Evolutionary conservation across 345 rosid species (phyloP).

Genomic region (Eucalyptus rudis): DNA sequence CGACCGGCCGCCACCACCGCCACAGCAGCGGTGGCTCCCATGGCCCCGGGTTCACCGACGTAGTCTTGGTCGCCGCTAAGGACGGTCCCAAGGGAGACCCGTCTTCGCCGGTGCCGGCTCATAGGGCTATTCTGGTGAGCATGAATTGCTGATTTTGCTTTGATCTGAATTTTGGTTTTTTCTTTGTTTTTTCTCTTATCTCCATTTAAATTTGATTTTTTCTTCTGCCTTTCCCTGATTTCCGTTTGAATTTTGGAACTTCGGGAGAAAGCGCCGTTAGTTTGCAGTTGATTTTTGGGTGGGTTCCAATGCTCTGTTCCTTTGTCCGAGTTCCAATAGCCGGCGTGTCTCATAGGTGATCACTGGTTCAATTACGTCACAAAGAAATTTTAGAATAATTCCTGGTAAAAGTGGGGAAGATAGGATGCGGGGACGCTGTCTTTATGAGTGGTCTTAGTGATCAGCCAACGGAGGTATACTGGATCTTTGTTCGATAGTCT

Average conservation of each 20-base stretch:
- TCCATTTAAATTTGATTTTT: not conserved
- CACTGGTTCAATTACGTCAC: not conserved
- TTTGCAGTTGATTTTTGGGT: not conserved
- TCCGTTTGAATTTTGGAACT: not conserved
- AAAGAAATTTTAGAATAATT: too few species aligned
- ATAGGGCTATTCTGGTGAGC: conserved; percentile 60
- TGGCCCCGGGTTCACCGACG: conserved; percentile 28
- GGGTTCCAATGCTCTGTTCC: not conserved
- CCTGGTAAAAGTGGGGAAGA: not conserved
- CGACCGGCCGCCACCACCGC: conserved; percentile 9
- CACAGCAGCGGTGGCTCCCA: too few species aligned
- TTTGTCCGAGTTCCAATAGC: not conserved
- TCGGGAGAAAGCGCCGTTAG: too few species aligned
- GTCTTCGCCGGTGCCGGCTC: conserved; percentile 44
- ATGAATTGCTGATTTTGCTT: not conserved
- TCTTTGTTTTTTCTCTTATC: not conserved
- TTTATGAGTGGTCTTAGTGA: not conserved
- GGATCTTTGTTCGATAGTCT: not conserved
- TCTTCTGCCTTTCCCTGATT: too few species aligned
- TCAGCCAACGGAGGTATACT: not conserved
- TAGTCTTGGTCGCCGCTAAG: not conserved
- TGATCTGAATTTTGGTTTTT: not conserved
- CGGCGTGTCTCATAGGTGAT: not conserved
- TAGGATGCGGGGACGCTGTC: not conserved
- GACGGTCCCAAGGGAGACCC: conserved; percentile 5